phyloP scores from a whole-genome alignment of 2,329 filamentous ascomycete species.

The Rhytidhysteron rufulum region DNA sequence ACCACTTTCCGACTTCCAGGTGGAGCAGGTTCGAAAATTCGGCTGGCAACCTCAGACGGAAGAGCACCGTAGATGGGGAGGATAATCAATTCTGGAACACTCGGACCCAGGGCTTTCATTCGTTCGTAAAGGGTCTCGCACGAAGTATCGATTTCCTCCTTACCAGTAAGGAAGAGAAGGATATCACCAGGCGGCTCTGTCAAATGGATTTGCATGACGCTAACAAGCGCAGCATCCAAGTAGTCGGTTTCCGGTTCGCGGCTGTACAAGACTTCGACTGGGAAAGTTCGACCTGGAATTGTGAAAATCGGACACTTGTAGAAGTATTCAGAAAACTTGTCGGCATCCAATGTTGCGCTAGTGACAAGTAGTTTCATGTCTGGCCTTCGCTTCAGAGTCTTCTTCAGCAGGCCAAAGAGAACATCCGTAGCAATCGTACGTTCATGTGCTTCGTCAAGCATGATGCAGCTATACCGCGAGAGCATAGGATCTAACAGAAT shows the following conservation, averaged over 20 bases:
- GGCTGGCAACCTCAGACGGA: slow-evolving; percentile 88
- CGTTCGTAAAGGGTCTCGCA: slow-evolving; percentile 91
- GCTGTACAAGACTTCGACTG: slow-evolving; percentile 94
- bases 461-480: slow-evolving; percentile 92
- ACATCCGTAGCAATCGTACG: slow-evolving; percentile 96
- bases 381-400: slow-evolving; percentile 73
- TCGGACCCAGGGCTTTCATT: slow-evolving; percentile 91
- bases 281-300: slow-evolving; percentile 90
- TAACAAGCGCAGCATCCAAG: slow-evolving; percentile 86
- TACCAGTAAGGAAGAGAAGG: slow-evolving; percentile 91
- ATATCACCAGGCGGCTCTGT: slow-evolving; percentile 92
- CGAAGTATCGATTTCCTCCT: slow-evolving; percentile 94
- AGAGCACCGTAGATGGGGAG: slow-evolving; percentile 94
- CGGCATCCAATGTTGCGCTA: slow-evolving; percentile 94
- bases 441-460: slow-evolving; percentile 98
- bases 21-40: slow-evolving; percentile 91
- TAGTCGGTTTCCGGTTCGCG: slow-evolving; percentile 95
- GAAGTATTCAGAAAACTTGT: slow-evolving; percentile 97
- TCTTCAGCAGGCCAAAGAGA: slow-evolving; percentile 92
- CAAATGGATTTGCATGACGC: slow-evolving; percentile 96
- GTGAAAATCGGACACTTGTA: slow-evolving; percentile 95
- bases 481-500: slow-evolving; percentile 95
- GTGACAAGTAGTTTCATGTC: slow-evolving; percentile 99
- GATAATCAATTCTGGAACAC: slow-evolving; percentile 87
- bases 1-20: slow-evolving; percentile 86